These are phyloP conservation scores for Puccinia polysora DNA, from an alignment of 1,284 basidiomycete genomes.

Conservation along the genomic window DNA sequence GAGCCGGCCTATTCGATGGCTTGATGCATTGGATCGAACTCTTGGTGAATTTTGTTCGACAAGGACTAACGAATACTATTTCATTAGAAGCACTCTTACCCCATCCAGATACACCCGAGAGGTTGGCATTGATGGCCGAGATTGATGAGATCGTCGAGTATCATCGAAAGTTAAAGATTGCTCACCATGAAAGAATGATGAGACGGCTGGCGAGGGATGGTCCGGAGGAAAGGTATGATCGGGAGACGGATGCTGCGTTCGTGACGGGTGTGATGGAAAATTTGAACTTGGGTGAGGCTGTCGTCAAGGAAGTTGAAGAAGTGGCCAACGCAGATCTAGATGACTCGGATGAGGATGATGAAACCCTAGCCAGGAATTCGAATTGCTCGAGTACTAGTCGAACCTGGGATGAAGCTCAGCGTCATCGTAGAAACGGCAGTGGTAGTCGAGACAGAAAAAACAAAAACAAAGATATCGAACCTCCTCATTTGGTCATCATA, in stretches of 20 bases:
- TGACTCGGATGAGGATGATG: conserved; percentile 16
- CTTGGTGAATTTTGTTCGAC: conserved; percentile 85
- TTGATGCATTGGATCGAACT: conserved; percentile 97
- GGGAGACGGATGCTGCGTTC: conserved; percentile 28
- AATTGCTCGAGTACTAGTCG: conserved; percentile 15
- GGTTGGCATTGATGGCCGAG: conserved; percentile 70
- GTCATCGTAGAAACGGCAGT: not conserved
- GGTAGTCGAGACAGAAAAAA: conserved; percentile 53
- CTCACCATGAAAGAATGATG: conserved; percentile 80
- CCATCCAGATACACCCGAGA: conserved; percentile 64
- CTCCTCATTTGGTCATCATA: conserved; percentile 72
- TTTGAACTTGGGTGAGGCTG: conserved; percentile 16
- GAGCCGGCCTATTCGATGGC: conserved; percentile 84
- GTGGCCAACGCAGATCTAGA: conserved; percentile 25
- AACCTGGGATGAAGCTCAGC: not conserved
- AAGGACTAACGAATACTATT: conserved; percentile 66
- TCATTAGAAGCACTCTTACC: conserved; percentile 83
- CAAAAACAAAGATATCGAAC: conserved; percentile 59
- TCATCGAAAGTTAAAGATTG: conserved; percentile 84
- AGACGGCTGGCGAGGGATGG: conserved; percentile 60
- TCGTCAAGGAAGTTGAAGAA: conserved; percentile 30
- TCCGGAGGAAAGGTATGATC: conserved; percentile 20
- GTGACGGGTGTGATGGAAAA: conserved; percentile 37
- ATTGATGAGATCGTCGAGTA: conserved; percentile 80
- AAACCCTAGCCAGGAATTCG: conserved; percentile 3